phyloP scores from a whole-genome alignment of 2,329 filamentous ascomycete genomes.

The Cryphonectria parasitica region DNA sequence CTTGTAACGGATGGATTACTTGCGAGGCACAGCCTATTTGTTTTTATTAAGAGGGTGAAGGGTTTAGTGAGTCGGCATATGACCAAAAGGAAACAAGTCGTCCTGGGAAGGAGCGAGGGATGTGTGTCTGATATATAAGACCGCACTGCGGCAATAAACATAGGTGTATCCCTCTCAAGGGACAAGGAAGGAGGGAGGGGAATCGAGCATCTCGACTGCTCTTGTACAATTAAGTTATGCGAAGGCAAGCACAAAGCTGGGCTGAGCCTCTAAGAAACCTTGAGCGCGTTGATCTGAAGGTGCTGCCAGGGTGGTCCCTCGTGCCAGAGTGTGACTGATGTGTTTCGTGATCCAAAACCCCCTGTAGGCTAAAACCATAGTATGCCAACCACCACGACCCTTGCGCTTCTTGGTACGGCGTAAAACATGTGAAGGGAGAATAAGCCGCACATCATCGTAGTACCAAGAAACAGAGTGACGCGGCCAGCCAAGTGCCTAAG shows the following conservation, averaged over 20 bases:
- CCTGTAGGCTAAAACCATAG: neutral
- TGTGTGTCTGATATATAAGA: constrained; percentile 10
- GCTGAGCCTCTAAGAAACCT: neutral
- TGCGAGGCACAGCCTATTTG: neutral
- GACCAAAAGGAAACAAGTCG: neutral
- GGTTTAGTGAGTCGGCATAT: neutral
- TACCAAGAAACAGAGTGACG: neutral
- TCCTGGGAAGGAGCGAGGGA: neutral
- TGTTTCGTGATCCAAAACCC: neutral
- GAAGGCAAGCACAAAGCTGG: neutral
- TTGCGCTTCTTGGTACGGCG: neutral
- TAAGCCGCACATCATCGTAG: neutral
- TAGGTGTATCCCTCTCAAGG: too few relatives aligned
- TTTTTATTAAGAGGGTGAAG: neutral
- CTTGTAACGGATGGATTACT: neutral
- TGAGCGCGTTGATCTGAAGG: neutral
- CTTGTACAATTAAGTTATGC: neutral
- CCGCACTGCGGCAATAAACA: neutral
- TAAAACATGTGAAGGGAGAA: neutral
- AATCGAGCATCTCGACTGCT: neutral
- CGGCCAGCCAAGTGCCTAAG: neutral
- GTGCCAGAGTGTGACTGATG: constrained; percentile 1
- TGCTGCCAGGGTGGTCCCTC: constrained; percentile 1
- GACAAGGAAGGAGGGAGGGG: neutral
- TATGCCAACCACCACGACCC: neutral